Percentiles rank a stretch among this genome's conserved stretches.
These are phyloP conservation scores for Nicotiana tabacum DNA, from an alignment of 257 asterid species.

Conservation along the genomic window DNA sequence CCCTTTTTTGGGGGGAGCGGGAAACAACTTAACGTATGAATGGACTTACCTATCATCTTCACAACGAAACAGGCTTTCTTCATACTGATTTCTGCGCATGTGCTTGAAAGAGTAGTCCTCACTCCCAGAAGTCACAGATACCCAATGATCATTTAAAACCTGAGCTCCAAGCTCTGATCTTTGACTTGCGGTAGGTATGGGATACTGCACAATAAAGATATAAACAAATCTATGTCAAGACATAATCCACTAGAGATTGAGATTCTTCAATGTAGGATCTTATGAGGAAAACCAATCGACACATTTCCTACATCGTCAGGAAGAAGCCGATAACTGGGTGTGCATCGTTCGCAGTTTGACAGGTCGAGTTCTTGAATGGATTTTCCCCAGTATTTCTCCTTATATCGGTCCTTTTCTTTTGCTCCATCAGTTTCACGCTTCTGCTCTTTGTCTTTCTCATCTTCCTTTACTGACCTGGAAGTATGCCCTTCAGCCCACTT, in stretches of 20 bases:
- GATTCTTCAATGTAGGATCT: background rate
- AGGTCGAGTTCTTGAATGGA: conserved; percentile 98
- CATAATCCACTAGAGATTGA: conserved; percentile 1
- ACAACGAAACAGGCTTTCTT: conserved; percentile 95
- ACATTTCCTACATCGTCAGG: conserved; percentile 82
- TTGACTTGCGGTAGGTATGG: conserved; percentile 81
- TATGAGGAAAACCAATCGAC: background rate
- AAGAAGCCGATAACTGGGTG: conserved; percentile 95
- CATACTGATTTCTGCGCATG: conserved; percentile 95
- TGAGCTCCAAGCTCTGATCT: conserved; percentile 85
- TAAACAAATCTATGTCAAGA: background rate
- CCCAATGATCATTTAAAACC: conserved; percentile 92
- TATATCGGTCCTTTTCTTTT: conserved; percentile 74
- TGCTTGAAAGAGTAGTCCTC: conserved; percentile 98
- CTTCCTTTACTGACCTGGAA: conserved; percentile 54
- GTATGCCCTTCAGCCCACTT: conserved; percentile 65
- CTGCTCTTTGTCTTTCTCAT: conserved; percentile 77
- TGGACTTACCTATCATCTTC: conserved; percentile 85
- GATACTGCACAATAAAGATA: conserved; percentile 59
- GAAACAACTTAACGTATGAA: background rate
- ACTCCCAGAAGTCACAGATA: conserved; percentile 98
- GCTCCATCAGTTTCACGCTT: conserved; percentile 77
- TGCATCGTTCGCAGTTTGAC: conserved; percentile 69
- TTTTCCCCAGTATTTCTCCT: conserved; percentile 82
- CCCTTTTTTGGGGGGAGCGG: background rate